Conservation (phyloP, 495 filamentous ascomycete species). For the Aspergillus hancockii region DNA sequence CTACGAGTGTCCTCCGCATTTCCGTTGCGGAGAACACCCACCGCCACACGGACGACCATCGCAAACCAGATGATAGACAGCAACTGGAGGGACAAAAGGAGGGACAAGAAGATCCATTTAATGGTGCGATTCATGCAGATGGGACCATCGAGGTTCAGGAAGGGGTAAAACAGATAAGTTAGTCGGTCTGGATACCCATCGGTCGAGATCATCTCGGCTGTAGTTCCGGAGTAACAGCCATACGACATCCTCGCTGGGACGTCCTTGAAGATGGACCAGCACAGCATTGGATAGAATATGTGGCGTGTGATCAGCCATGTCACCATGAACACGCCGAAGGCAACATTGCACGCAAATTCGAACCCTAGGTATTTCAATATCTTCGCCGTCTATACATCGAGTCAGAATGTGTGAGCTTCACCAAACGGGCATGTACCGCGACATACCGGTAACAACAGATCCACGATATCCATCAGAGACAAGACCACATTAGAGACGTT, state of each 20-base stretch:
- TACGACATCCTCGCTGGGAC: slow-evolving; percentile 59
- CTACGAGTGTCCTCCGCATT: slow-evolving; percentile 83
- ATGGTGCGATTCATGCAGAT: slow-evolving; percentile 76
- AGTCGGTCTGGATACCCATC: slow-evolving; percentile 58
- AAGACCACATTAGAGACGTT: slow-evolving; percentile 88
- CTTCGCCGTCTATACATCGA: slow-evolving; percentile 73
- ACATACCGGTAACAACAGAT: slow-evolving; percentile 83
- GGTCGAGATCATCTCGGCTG: slow-evolving; percentile 53
- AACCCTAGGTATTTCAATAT: slow-evolving; percentile 86
- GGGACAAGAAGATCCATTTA: slow-evolving; percentile 71
- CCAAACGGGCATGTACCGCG: neutral
- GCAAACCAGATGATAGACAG: slow-evolving; percentile 86
- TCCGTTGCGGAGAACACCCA: slow-evolving; percentile 71
- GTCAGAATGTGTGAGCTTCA: slow-evolving; percentile 15
- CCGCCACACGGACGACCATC: slow-evolving; percentile 81
- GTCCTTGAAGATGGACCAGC: slow-evolving; percentile 79
- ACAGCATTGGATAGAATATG: slow-evolving; percentile 72
- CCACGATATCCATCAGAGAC: slow-evolving; percentile 90
- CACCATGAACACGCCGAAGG: slow-evolving; percentile 84
- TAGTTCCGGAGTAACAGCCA: slow-evolving; percentile 69
- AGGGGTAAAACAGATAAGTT: slow-evolving; percentile 67
- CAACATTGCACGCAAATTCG: slow-evolving; percentile 73
- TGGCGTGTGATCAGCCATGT: slow-evolving; percentile 86
- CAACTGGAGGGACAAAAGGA: slow-evolving; percentile 75
- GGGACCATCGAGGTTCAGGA: slow-evolving; percentile 63